Conservation (phyloP, 345 rosid genomes). For the Isatis tinctoria region DNA sequence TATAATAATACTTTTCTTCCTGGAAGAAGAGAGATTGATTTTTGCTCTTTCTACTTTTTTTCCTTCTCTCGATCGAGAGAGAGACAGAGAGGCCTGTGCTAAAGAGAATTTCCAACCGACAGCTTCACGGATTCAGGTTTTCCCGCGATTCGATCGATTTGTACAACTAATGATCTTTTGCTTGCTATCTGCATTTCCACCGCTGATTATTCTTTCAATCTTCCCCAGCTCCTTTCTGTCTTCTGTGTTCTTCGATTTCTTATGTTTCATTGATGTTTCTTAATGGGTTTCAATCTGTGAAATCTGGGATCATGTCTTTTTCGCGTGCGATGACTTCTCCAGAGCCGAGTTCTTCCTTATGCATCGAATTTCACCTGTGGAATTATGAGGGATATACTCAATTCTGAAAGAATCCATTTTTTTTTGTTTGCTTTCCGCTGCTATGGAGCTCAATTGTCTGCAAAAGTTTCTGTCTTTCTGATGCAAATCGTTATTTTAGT, state of each 20-base stretch:
- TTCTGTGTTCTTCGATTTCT: neutral
- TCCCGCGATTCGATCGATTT: slow-evolving; percentile 6
- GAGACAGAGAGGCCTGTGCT: slow-evolving; percentile 13
- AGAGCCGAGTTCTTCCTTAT: neutral
- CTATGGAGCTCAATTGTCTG: neutral
- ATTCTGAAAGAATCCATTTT: neutral
- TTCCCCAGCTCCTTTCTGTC: slow-evolving; percentile 2
- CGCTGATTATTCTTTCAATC: neutral
- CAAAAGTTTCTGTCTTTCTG: neutral
- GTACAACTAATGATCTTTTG: neutral
- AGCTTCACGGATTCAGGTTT: slow-evolving; percentile 14
- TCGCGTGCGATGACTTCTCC: neutral
- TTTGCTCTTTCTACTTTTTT: slow-evolving; percentile 20
- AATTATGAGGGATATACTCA: neutral
- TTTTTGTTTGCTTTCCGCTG: neutral
- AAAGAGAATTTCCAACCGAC: slow-evolving; percentile 15
- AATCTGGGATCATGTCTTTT: slow-evolving; percentile 1
- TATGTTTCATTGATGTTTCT: neutral
- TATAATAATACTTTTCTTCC: slow-evolving; percentile 3
- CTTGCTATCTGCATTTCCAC: slow-evolving; percentile 12
- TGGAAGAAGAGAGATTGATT: slow-evolving; percentile 9
- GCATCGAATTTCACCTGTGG: slow-evolving; percentile 1
- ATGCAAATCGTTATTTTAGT: neutral
- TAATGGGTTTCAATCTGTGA: neutral
- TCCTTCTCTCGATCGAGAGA: slow-evolving; percentile 25